Evolutionary conservation across 2,329 filamentous ascomycete species (phyloP).

Genomic region (Paraphaeosphaeria minitans): DNA sequence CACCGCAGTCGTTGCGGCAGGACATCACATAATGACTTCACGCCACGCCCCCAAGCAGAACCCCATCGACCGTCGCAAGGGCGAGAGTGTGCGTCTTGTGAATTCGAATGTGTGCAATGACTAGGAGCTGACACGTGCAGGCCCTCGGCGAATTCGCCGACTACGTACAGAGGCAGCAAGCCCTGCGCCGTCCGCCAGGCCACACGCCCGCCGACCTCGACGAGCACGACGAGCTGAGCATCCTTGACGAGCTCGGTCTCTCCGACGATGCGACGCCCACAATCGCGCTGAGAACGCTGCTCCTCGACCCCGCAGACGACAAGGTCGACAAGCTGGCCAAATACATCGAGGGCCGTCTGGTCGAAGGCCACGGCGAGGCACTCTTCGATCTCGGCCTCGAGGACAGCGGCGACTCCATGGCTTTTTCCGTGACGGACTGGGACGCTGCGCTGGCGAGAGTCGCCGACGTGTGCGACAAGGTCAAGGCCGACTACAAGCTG

Average conservation of each 20-base stretch:
- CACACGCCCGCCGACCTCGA: conserved; percentile 51
- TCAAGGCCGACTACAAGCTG: conserved; percentile 77
- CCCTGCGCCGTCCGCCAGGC: conserved; percentile 59
- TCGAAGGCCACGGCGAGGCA: conserved; percentile 85
- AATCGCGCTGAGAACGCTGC: conserved; percentile 74
- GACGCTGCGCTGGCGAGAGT: conserved; percentile 70
- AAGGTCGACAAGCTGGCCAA: conserved; percentile 67
- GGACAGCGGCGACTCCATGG: conserved; percentile 85
- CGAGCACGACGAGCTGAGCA: conserved; percentile 87
- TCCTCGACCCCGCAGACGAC: conserved; percentile 65
- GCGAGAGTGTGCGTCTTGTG: conserved; percentile 71
- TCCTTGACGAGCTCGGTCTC: conserved; percentile 78
- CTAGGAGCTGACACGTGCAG: conserved; percentile 41
- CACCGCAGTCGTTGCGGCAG: conserved; percentile 9
- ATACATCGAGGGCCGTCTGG: conserved; percentile 70
- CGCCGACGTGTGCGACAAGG: conserved; percentile 64
- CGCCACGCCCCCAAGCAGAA: conserved; percentile 54
- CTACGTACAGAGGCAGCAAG: conserved; percentile 94
- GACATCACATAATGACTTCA: conserved; percentile 37
- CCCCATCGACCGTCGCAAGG: conserved; percentile 80
- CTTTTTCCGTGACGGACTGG: conserved; percentile 76
- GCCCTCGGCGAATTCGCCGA: conserved; percentile 96
- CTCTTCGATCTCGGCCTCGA: conserved; percentile 93
- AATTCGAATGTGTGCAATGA: neutral
- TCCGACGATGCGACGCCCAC: conserved; percentile 68